These are phyloP conservation scores for Clitopilus hobsonii DNA, from an alignment of 768 basidiomycete genomes.

Conservation along the genomic window DNA sequence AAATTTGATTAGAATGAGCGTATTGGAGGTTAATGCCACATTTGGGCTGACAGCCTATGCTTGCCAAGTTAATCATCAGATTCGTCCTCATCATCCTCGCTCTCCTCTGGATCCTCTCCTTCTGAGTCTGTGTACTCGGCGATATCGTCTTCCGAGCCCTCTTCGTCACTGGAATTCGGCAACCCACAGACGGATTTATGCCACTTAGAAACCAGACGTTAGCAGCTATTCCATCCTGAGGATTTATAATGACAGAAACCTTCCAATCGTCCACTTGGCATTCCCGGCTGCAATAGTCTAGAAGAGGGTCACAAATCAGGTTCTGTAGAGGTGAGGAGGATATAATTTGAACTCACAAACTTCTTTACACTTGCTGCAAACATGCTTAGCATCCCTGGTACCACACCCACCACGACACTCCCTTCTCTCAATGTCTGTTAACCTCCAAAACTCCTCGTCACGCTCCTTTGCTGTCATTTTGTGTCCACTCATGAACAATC, in stretches of 20 bases:
- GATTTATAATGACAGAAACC: not conserved
- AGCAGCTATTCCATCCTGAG: not conserved
- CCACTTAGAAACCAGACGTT: not conserved
- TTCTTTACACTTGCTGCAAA: constrained; percentile 18
- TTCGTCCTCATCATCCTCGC: too few relatives aligned
- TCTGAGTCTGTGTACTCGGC: not conserved
- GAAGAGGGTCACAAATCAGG: not conserved
- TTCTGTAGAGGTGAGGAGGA: not conserved
- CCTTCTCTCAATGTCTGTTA: constrained; percentile 4
- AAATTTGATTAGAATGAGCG: too few relatives aligned
- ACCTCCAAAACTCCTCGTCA: constrained; percentile 3
- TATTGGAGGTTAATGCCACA: too few relatives aligned
- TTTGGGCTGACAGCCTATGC: too few relatives aligned
- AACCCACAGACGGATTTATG: not conserved
- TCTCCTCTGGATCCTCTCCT: not conserved
- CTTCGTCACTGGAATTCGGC: not conserved
- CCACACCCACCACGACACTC: constrained; percentile 21
- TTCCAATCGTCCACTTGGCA: constrained; percentile 17
- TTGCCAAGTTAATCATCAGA: too few relatives aligned
- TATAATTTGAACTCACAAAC: constrained; percentile 10
- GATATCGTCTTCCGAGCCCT: not conserved
- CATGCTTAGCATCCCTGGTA: constrained; percentile 13
- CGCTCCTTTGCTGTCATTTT: constrained; percentile 1
- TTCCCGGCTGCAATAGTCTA: constrained; percentile 17
- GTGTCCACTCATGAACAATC: not conserved